Evolutionary conservation across 768 basidiomycete genomes (phyloP), one percentile per base, ranked within the genome.

Genomic region (Lactifluus volemus): DNA sequence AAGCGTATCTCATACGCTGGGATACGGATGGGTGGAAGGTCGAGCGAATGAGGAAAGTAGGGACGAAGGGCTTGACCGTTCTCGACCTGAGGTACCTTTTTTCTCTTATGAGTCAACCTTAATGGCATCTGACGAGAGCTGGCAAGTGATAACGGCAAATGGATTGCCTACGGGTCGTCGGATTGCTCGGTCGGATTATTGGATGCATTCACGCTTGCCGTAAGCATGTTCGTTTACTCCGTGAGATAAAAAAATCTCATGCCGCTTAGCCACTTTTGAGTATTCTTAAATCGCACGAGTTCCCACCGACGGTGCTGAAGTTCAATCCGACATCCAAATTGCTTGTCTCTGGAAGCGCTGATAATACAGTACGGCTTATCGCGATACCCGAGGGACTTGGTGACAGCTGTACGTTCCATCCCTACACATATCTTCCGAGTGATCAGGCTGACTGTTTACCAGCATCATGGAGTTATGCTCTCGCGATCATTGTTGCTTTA

Each of bases 211-310:
- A 91, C 84, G 2, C 73, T 98, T 25, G 78, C 81, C 57, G 97
- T 98, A 39, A 39, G 51, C 32, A 63, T 53, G 30, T 12, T 59
- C 17, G 30, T 6, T 39, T 21, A 29, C 48, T 51, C n/a, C 45
- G 29, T 54, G 49, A 63, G 21, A 60, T 41, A 0, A 10, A 0
- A 10, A 19, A 25, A 25, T 25, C 52, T 30, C 25, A 12, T 30
- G 30, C 41, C 53, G 45, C 38, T 47, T 67, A 98, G 95, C 95
- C 94, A 1, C 71, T 92, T 12, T 73, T 92, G 34, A 85, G 85
- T 19, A 97, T 99, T 63, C 77, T 98, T 60, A 91, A 90, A 73
- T 90, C 97, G 0, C 96, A 98, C 72, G 93, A 95, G 61, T 93
- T 98, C 72, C 90, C 97, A 4, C 84, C 91, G 5, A 98, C 97